A percentile compares a stretch with the other conserved stretches of the same genome.
Evolutionary conservation across 163 green algal species (phyloP).

Genomic region (Chlamydomonas reinhardtii): DNA sequence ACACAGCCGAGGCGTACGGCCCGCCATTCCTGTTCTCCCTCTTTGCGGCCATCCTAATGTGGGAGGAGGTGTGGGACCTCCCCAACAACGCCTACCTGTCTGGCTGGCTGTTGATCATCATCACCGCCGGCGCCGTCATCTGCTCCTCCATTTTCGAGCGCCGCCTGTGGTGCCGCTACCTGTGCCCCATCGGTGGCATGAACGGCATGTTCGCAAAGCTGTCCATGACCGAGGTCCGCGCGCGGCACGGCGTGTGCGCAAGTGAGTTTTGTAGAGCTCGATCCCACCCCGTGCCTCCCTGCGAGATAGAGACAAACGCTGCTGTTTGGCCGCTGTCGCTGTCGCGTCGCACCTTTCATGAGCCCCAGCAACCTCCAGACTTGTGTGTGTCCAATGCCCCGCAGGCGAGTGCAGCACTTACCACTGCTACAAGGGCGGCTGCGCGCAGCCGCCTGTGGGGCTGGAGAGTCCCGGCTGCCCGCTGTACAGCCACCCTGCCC

Average conservation of each 20-base stretch:
- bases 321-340: too few species aligned
- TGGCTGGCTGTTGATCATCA: conserved; percentile 87
- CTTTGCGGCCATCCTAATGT: conserved; percentile 87
- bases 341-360: too few species aligned
- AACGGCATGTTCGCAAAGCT: conserved; percentile 87
- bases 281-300: too few species aligned
- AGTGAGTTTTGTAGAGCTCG: too few species aligned
- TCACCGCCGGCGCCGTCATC: conserved; percentile 84
- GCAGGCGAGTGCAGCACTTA: conserved; percentile 83
- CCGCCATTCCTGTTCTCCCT: conserved; percentile 84
- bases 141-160: conserved; percentile 73
- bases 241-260: conserved; percentile 81
- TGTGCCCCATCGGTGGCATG: conserved; percentile 84
- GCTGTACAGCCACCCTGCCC: conserved; percentile 82
- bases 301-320: too few species aligned
- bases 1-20: conserved; percentile 74
- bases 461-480: conserved; percentile 81
- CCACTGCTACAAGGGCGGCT: conserved; percentile 83
- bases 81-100: conserved; percentile 79
- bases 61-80: conserved; percentile 82
- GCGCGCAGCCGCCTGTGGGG: conserved; percentile 74
- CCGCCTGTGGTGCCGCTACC: conserved; percentile 68
- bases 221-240: conserved; percentile 76
- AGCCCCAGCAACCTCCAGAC: too few species aligned
- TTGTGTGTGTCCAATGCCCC: too few species aligned